Base-by-base conservation (phyloP, 768 basidiomycete genomes). In the Phaeotremella fagi region DNA sequence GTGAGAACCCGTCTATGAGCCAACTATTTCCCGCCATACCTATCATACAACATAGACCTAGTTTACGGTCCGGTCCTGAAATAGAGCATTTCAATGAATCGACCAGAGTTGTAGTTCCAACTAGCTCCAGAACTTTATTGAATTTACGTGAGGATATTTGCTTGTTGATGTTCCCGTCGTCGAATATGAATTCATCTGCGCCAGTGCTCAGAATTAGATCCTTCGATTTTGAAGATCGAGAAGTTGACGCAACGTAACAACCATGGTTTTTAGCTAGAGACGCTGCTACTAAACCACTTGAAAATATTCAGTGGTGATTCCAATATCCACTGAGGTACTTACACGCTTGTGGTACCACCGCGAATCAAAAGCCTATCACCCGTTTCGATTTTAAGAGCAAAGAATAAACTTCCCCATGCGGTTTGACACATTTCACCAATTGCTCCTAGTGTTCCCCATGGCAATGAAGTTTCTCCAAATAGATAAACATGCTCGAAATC, bases 291-390 rank as follows among this genome's bases (percentile, higher is more conserved):
- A 51, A 29, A 43, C 50, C 50, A 12, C 50, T 51, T 41, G 20
- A 33, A 7, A 7, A 7, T 33, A 33, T 7, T 33, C 16, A 33
- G 7, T 16, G 31, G 31, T 7, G 31, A 7, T 33, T 7, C 31
- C 7, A 33, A 33, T 33, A 33, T 33, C 31, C 7, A 43, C 3
- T 15, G 28, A 35, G 3, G 47, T 6, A 27, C 50, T 42, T 25
- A 51, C 50, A 51, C 50, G 26, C 37, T 42, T 4, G 50, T 51
- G n/a, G 50, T 51, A 12, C 50, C 50, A 27, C 50, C 50, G 1
- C 50, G 37, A 24, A 51, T 44, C 42, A 51, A 44, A 11, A 51
- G 11, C 28, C 41, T 51, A 16, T 51, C 50, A 28, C 50, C 50
- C 11, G 24, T 20, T 44, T 51, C 28, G 11, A 51, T 16, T 16